phyloP scores from a whole-genome alignment of 2,329 filamentous ascomycete genomes.

The Thielaviopsis populi region DNA sequence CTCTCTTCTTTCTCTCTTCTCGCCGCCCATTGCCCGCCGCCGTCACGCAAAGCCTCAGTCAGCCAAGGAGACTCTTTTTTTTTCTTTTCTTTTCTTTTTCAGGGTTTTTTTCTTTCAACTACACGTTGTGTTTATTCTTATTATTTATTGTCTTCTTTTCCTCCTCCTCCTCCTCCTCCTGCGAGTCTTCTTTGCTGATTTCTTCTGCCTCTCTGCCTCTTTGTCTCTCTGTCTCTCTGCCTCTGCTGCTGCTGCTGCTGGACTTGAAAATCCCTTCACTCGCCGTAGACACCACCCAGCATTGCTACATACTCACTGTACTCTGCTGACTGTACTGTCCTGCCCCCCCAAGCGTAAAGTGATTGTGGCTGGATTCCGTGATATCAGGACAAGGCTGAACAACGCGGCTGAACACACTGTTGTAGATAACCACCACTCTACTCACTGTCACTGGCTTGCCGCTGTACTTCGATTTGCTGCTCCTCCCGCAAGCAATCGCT shows the following conservation, averaged over 20 bases:
- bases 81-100: neutral
- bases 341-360: neutral
- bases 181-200: slow-evolving; percentile 4
- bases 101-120: neutral
- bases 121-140: slow-evolving; percentile 6
- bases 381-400: slow-evolving; percentile 12
- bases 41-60: neutral
- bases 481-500: neutral
- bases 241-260: neutral
- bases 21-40: neutral
- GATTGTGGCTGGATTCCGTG: slow-evolving; percentile 15
- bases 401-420: neutral
- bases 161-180: slow-evolving; percentile 18
- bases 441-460: no score
- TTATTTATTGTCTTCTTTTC: slow-evolving; percentile 11
- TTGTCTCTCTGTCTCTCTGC: no score
- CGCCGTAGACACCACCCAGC: neutral
- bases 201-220: neutral
- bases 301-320: no score
- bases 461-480: no score
- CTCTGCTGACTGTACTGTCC: no score
- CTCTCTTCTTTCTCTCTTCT: neutral
- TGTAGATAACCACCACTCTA: neutral
- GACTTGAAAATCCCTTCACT: neutral
- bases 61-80: neutral